Base-by-base conservation (phyloP, 805 yeast genomes). In the Candida tammaniensis region DNA sequence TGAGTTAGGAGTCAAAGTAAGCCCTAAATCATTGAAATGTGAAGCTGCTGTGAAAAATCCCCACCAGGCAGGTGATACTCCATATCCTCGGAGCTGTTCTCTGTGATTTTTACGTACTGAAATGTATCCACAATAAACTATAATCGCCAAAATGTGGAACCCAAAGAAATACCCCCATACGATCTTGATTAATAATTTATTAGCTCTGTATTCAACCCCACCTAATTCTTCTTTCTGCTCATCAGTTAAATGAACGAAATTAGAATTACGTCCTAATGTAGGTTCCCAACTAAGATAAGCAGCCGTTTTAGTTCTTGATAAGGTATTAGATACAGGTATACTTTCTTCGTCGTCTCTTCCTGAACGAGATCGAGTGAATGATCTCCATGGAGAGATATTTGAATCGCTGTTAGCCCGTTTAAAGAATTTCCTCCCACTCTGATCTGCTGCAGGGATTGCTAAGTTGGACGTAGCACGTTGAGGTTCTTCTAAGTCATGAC, bases 131-230 rank as follows among this genome's bases (percentile, higher is more conserved):
- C 82, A 67, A 13, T 82, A 57, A 33, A 77, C 61, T 0, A 72
- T 46, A 19, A 78, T 50, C 0, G 74, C 76, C 16, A 80, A 22
- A 4, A 84, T 40, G 49, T 85, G 87, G 51, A 86, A 79, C 0
- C 96, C 95, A 36, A 88, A 43, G 49, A 86, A 88, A 52, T 86
- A 93, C 5, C 57, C 39, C 0, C 77, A 53, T 10, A 91, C 59
- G 28, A 91, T 74, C 43, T 74, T 73, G 38, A 83, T 77, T 37
- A 93, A 62, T 7, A 88, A 62, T 51, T 87, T 87, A 38, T 86
- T 72, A 0, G 99, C 87, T 27, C 97, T 73, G 55, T 93, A 93
- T 53, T 93, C 99, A 11, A 93, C 96, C 31, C 98, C 99, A 24
- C 98, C 99, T 24, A 93, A 63, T 55, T 93, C 99, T 39, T 85